A percentile compares a stretch with the other conserved stretches of the same genome.
phyloP scores from a whole-genome alignment of 768 basidiomycete genomes.

The Lentinula detonsa region DNA sequence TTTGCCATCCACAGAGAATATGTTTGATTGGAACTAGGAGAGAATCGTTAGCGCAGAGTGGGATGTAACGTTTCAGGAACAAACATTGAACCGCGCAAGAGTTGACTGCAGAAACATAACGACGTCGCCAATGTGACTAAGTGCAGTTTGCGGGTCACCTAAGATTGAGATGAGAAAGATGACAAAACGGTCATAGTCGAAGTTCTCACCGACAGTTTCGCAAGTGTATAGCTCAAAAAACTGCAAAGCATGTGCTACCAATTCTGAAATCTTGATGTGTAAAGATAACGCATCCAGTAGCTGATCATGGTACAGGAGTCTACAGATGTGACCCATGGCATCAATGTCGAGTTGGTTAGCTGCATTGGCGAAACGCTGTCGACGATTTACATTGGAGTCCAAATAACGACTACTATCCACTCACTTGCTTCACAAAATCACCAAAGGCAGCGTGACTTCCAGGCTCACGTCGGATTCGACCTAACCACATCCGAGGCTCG shows the following conservation, averaged over 20 bases:
- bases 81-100: conserved; percentile 58
- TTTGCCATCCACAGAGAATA: conserved; percentile 40
- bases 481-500: conserved; percentile 32
- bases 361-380: conserved; percentile 54
- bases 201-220: conserved; percentile 65
- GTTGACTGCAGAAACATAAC: conserved; percentile 68
- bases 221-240: conserved; percentile 73
- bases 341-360: conserved; percentile 57
- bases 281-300: conserved; percentile 66
- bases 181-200: background rate
- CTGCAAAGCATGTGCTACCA: conserved; percentile 56
- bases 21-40: conserved; percentile 44
- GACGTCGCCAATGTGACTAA: conserved; percentile 73
- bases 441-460: conserved; percentile 55
- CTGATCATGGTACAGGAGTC: conserved; percentile 52
- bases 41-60: conserved; percentile 4
- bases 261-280: conserved; percentile 55
- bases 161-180: background rate
- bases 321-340: conserved; percentile 64
- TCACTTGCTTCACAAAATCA: conserved; percentile 50
- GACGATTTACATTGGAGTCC: conserved; percentile 4
- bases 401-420: background rate
- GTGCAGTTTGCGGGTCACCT: conserved; percentile 84
- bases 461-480: conserved; percentile 49
- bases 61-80: background rate